A percentile compares a stretch with the other conserved stretches of the same genome.
Conservation (phyloP, 2,329 filamentous ascomycete species). For the Fusarium pilosicola region DNA sequence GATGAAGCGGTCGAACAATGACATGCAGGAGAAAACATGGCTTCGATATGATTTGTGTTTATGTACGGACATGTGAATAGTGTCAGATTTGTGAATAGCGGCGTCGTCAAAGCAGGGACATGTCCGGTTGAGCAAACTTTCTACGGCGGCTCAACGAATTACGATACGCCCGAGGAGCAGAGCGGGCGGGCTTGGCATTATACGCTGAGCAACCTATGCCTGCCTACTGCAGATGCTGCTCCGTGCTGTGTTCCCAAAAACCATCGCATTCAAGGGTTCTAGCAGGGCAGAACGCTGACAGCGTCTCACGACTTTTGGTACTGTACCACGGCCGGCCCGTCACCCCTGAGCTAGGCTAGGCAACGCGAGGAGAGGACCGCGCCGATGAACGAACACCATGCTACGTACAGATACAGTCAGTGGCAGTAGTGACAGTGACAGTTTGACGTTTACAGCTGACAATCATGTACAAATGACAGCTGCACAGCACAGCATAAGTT, state of each 20-base stretch:
- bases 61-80: constrained; percentile 27
- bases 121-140: not conserved
- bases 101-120: constrained; percentile 18
- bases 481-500: constrained; percentile 16
- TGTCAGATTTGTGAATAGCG: constrained; percentile 34
- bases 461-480: constrained; percentile 35
- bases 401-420: constrained; percentile 1
- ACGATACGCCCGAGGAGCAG: constrained; percentile 1
- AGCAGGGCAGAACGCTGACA: constrained; percentile 34
- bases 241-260: constrained; percentile 13
- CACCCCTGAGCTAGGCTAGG: constrained; percentile 39
- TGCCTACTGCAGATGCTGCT: constrained; percentile 18
- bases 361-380: constrained; percentile 26
- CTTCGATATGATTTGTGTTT: constrained; percentile 4
- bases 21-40: not conserved
- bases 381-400: constrained; percentile 24
- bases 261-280: constrained; percentile 23
- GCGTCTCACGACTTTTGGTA: constrained; percentile 37
- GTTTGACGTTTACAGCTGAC: constrained; percentile 27
- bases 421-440: not conserved
- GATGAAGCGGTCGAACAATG: not conserved
- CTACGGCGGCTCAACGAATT: constrained; percentile 15
- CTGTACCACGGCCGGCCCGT: constrained; percentile 30
- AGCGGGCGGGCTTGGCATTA: constrained; percentile 19
- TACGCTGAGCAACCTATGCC: constrained; percentile 5